phyloP scores from a whole-genome alignment of 108 stramenopile species.

The Stephanodiscus minutulus region DNA sequence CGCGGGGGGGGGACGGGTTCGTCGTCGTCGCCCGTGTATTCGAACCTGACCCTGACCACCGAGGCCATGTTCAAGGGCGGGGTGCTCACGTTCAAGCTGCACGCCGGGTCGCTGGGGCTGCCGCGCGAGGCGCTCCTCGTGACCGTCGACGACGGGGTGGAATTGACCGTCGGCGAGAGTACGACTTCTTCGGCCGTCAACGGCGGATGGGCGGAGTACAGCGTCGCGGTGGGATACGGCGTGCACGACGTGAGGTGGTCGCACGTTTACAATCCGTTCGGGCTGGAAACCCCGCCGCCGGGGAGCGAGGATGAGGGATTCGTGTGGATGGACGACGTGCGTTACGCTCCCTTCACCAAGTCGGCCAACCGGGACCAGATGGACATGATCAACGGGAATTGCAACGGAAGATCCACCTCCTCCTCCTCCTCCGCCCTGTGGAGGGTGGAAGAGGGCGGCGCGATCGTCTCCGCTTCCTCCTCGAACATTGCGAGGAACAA shows the following conservation, averaged over 20 bases:
- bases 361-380: neutral
- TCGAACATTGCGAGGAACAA: conserved; percentile 5
- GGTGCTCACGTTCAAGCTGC: conserved; percentile 30
- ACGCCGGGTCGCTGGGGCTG: conserved; percentile 19
- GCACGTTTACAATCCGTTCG: conserved; percentile 42
- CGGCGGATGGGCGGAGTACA: conserved; percentile 34
- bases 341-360: conserved; percentile 23
- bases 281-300: conserved; percentile 21
- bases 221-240: conserved; percentile 20
- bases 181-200: no score
- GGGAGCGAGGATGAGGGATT: neutral
- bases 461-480: conserved; percentile 22
- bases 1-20: no score
- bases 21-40: no score
- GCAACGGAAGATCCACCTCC: conserved; percentile 6
- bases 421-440: conserved; percentile 13
- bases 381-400: conserved; percentile 16
- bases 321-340: conserved; percentile 42
- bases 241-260: conserved; percentile 24
- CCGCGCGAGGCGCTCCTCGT: conserved; percentile 42
- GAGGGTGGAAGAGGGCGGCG: conserved; percentile 1
- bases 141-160: conserved; percentile 23
- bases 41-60: no score
- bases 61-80: conserved; percentile 19
- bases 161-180: neutral